Percentiles rank a stretch among this genome's conserved stretches.
phyloP scores from a whole-genome alignment of 2,329 filamentous ascomycete genomes.

The Byssothecium circinans region DNA sequence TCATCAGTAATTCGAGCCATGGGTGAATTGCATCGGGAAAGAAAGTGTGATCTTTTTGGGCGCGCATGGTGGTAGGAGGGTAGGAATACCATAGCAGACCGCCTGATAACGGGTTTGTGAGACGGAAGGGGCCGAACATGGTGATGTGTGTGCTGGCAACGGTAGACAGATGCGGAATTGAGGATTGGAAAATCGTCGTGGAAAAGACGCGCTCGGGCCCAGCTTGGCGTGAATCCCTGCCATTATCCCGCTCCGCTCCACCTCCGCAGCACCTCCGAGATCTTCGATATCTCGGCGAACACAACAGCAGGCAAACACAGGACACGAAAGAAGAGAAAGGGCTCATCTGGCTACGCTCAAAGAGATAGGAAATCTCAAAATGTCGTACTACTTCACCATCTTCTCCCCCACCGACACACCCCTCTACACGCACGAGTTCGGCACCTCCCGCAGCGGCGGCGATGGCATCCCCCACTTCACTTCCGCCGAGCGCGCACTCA shows the following conservation, averaged over 20 bases:
- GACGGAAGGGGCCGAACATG: constrained; percentile 46
- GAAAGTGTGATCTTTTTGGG: not conserved
- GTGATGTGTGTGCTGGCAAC: constrained; percentile 19
- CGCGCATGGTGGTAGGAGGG: not conserved
- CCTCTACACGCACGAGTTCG: constrained; percentile 95
- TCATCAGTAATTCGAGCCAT: too few species aligned
- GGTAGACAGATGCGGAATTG: too few species aligned
- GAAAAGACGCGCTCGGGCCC: constrained; percentile 30
- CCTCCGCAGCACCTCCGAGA: constrained; percentile 18
- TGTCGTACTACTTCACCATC: constrained; percentile 99
- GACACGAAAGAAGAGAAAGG: too few species aligned
- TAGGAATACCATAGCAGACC: constrained; percentile 40
- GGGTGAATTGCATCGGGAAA: too few species aligned
- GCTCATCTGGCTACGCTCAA: too few species aligned
- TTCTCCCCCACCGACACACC: constrained; percentile 94
- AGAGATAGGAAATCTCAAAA: too few species aligned
- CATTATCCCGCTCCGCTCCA: constrained; percentile 15
- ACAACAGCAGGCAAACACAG: too few species aligned
- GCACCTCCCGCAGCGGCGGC: constrained; percentile 92
- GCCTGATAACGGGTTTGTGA: constrained; percentile 44
- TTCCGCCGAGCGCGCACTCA: constrained; percentile 87
- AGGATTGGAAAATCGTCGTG: constrained; percentile 23
- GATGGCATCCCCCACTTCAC: constrained; percentile 89
- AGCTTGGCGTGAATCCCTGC: constrained; percentile 33
- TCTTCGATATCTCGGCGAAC: constrained; percentile 1